phyloP scores from a whole-genome alignment of 1,284 basidiomycete species.

The Cutaneotrichosporon sp. region DNA sequence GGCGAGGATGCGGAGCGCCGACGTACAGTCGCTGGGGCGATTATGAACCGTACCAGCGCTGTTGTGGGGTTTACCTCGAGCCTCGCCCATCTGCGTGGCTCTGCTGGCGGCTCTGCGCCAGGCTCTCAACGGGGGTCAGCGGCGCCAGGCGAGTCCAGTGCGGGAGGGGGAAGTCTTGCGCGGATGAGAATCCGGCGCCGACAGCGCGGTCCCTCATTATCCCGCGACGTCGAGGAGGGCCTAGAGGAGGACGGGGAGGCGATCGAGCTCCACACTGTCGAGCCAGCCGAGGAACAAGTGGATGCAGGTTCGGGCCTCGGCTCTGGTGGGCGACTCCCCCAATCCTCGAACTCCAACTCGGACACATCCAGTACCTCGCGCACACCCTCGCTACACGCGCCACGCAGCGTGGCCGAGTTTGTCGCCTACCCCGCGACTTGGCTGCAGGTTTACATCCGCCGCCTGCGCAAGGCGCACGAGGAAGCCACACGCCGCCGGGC shows the following conservation, averaged over 20 bases:
- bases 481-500: slow-evolving; percentile 43
- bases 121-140: neutral
- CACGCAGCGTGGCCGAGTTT: slow-evolving; percentile 30
- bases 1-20: neutral
- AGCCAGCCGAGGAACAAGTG: slow-evolving; percentile 12
- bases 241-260: slow-evolving; percentile 10
- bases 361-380: slow-evolving; percentile 44
- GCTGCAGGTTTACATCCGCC: slow-evolving; percentile 41
- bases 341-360: slow-evolving; percentile 26
- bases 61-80: slow-evolving; percentile 10
- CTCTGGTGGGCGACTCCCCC: slow-evolving; percentile 6
- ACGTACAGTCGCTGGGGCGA: slow-evolving; percentile 7
- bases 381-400: slow-evolving; percentile 41
- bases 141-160: neutral
- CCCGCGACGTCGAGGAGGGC: slow-evolving; percentile 22
- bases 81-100: slow-evolving; percentile 5
- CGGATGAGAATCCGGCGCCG: neutral
- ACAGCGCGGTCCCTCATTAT: neutral
- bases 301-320: slow-evolving; percentile 2
- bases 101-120: neutral
- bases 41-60: slow-evolving; percentile 9
- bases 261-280: slow-evolving; percentile 15
- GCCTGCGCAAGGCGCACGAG: slow-evolving; percentile 45
- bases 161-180: neutral
- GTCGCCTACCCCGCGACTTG: slow-evolving; percentile 42